A percentile compares a stretch with the other conserved stretches of the same genome.
Conservation (phyloP, 192 early-diverging fungal species). For the Backusella tarrabulga region DNA sequence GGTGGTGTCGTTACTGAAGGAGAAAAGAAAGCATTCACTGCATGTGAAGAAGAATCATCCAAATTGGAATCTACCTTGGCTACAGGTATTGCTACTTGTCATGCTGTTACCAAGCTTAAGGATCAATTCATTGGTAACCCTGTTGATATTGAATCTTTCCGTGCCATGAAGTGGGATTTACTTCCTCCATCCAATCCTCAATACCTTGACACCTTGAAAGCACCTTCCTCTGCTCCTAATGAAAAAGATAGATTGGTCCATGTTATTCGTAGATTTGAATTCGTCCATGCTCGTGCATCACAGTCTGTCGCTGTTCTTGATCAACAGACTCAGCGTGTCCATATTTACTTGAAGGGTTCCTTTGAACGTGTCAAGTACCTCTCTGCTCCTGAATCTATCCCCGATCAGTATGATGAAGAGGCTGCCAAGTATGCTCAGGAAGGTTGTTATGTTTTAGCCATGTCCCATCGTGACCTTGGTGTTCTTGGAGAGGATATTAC, state of each 20-base stretch:
- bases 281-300: conserved; percentile 62
- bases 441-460: conserved; percentile 79
- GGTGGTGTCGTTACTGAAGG: conserved; percentile 19
- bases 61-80: conserved; percentile 8
- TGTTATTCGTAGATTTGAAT: conserved; percentile 66
- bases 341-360: conserved; percentile 65
- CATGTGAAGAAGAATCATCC: conserved; percentile 20
- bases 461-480: conserved; percentile 64
- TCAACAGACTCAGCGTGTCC: conserved; percentile 37
- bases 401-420: conserved; percentile 54
- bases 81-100: conserved; percentile 50
- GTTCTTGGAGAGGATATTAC: conserved; percentile 40
- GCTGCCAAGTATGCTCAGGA: conserved; percentile 63
- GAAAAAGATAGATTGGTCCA: conserved; percentile 20
- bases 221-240: not conserved
- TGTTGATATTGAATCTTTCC: conserved; percentile 68
- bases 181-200: conserved; percentile 17
- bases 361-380: conserved; percentile 65
- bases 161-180: conserved; percentile 42
- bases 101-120: conserved; percentile 42
- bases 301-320: conserved; percentile 65
- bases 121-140: conserved; percentile 54
- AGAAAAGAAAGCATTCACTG: conserved; percentile 25
- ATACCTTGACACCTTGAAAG: not conserved
- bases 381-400: conserved; percentile 38